Percentiles rank a stretch among this genome's conserved stretches.
These are phyloP conservation scores for Ophiocordyceps camponoti-saundersi DNA, from an alignment of 2,329 filamentous ascomycete species.

Conservation along the genomic window DNA sequence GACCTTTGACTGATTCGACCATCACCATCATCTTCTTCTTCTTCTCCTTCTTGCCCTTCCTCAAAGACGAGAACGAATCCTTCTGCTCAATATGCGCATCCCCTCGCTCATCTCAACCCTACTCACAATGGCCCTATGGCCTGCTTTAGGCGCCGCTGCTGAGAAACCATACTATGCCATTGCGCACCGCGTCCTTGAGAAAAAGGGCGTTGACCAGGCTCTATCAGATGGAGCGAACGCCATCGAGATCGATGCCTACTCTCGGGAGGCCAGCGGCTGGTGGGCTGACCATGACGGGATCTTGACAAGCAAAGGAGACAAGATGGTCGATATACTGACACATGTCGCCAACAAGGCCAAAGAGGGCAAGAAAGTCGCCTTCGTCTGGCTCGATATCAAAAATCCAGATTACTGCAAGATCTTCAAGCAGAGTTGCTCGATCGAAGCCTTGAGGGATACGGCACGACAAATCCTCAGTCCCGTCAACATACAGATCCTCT, in stretches of 20 bases:
- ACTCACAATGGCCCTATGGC: no score
- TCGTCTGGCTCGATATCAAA: constrained; percentile 3
- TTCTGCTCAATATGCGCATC: no score
- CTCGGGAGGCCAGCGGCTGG: not conserved
- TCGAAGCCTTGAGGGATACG: not conserved
- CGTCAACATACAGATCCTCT: constrained; percentile 1
- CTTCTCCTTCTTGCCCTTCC: no score
- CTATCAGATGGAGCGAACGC: constrained; percentile 2
- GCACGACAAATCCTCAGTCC: not conserved
- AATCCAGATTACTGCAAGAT: constrained; percentile 1
- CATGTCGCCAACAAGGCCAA: not conserved
- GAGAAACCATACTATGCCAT: constrained; percentile 8
- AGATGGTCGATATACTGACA: not conserved
- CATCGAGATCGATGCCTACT: constrained; percentile 1
- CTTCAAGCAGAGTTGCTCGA: not conserved
- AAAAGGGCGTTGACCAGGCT: not conserved
- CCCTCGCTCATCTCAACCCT: no score
- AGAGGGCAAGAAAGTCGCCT: not conserved
- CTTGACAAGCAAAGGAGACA: not conserved
- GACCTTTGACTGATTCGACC: no score
- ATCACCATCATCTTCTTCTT: no score
- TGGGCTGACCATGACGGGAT: constrained; percentile 1
- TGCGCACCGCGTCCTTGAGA: not conserved
- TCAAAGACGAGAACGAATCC: no score
- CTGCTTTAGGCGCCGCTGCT: no score